A percentile compares a stretch with the other conserved stretches of the same genome.
Evolutionary conservation across 1,284 basidiomycete species (phyloP).

Genomic region (Mycosarcoma maydis): DNA sequence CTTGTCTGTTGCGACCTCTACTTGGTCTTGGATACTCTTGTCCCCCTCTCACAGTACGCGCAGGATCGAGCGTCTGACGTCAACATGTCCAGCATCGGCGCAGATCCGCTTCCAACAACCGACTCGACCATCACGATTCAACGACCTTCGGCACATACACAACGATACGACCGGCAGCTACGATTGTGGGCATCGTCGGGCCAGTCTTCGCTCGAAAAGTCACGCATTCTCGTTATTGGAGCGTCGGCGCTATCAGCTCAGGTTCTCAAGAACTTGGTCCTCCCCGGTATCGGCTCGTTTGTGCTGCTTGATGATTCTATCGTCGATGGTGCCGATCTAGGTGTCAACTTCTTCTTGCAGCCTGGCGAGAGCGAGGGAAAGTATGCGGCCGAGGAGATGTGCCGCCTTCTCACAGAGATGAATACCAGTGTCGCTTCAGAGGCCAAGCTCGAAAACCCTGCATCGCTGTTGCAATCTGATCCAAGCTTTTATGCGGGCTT

Average conservation of each 20-base stretch:
- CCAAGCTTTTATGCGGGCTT: slow-evolving; percentile 72
- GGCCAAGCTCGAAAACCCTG: slow-evolving; percentile 71
- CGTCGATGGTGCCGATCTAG: slow-evolving; percentile 80
- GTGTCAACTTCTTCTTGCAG: slow-evolving; percentile 95
- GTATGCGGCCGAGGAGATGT: slow-evolving; percentile 81
- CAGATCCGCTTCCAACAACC: slow-evolving; percentile 24
- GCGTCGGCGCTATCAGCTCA: slow-evolving; percentile 83
- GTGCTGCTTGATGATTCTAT: slow-evolving; percentile 79
- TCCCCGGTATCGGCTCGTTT: slow-evolving; percentile 91
- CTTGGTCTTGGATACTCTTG: too few species aligned
- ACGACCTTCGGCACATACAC: slow-evolving; percentile 59
- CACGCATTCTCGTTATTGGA: slow-evolving; percentile 82
- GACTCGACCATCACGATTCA: slow-evolving; percentile 32
- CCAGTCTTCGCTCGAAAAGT: slow-evolving; percentile 87
- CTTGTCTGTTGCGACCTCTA: background rate
- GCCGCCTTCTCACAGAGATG: slow-evolving; percentile 81
- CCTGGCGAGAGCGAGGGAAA: slow-evolving; percentile 77
- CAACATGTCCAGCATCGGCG: slow-evolving; percentile 39
- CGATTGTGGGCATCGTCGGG: slow-evolving; percentile 95
- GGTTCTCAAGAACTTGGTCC: slow-evolving; percentile 91
- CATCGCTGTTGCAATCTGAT: slow-evolving; percentile 72
- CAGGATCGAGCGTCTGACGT: background rate
- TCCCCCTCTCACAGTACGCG: background rate
- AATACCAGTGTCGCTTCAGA: slow-evolving; percentile 84
- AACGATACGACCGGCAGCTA: slow-evolving; percentile 65